phyloP scores from a whole-genome alignment of 345 rosid genomes.

The Arabidopsis thaliana region TAIR10.1 NC_003074.8:3175001-3175500 shows the following conservation, averaged over 20 bases:
- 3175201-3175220: slow-evolving; percentile 96
- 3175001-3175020: slow-evolving; percentile 80
- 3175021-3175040: slow-evolving; percentile 99
- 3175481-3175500: slow-evolving; percentile 92
- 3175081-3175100: slow-evolving; percentile 9
- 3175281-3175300: slow-evolving; percentile 6
- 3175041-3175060: slow-evolving; percentile 99
- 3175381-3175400: background rate
- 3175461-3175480: slow-evolving; percentile 4
- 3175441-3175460: slow-evolving; percentile 18
- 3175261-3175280: slow-evolving; percentile 96
- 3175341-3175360: background rate
- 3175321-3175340: background rate
- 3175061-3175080: slow-evolving; percentile 97
- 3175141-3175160: slow-evolving; percentile 56
- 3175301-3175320: slow-evolving; percentile 15
- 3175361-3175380: background rate
- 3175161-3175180: slow-evolving; percentile 89
- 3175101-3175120: slow-evolving; percentile 6
- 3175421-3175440: background rate
- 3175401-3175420: background rate
- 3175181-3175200: slow-evolving; percentile 97
- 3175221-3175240: slow-evolving; percentile 87
- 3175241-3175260: slow-evolving; percentile 96
- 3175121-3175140: slow-evolving; percentile 48